Percentiles rank a stretch among this genome's conserved stretches.
Evolutionary conservation across 352 stramenopile genomes (phyloP).

Genomic region (Globisporangium apiculatum): DNA sequence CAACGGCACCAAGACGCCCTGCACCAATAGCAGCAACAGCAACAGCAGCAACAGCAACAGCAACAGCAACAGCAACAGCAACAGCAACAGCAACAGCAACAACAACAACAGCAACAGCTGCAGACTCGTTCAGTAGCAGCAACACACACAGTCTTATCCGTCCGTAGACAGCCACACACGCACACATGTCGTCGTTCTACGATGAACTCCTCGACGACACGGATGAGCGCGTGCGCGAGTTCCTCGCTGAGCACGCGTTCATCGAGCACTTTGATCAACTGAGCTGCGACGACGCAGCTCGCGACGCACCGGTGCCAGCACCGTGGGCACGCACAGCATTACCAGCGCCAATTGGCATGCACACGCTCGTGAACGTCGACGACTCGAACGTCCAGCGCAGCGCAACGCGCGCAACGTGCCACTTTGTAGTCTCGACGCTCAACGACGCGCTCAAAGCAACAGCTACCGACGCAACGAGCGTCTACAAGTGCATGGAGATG

Average conservation of each 20-base stretch:
- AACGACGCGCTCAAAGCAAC: constrained; percentile 53
- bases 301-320: constrained; percentile 15
- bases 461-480: constrained; percentile 39
- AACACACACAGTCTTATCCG: too few species aligned
- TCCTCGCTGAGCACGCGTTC: constrained; percentile 12
- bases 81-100: too few species aligned
- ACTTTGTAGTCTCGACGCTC: constrained; percentile 46
- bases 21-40: too few species aligned
- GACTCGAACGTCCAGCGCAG: constrained; percentile 34
- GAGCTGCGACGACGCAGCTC: constrained; percentile 4
- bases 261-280: constrained; percentile 10
- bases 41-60: too few species aligned
- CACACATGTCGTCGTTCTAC: constrained; percentile 9
- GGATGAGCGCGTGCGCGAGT: constrained; percentile 12
- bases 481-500: constrained; percentile 47
- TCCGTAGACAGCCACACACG: neutral
- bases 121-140: too few species aligned
- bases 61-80: too few species aligned
- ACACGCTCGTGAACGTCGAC: constrained; percentile 32
- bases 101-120: too few species aligned
- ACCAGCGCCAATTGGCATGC: constrained; percentile 32
- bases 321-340: constrained; percentile 32
- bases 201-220: constrained; percentile 11
- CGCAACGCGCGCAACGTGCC: constrained; percentile 45
- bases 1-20: too few species aligned